Evolutionary conservation across 306 rosid genomes (phyloP).

Genomic region (Canavalia gladiata): DNA sequence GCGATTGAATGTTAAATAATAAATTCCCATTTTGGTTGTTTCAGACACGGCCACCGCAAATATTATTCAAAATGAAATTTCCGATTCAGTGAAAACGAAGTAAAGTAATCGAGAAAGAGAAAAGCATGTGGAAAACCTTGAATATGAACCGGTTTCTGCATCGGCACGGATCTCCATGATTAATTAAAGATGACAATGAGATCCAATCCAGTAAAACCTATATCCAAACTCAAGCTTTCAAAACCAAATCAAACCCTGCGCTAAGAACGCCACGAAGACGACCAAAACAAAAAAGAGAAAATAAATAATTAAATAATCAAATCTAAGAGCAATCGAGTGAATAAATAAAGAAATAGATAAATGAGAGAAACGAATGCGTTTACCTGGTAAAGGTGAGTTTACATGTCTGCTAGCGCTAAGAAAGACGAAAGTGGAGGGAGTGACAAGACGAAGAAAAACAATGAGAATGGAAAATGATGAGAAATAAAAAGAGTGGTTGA

Average conservation of each 20-base stretch:
- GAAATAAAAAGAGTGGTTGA: not conserved
- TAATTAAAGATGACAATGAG: slow-evolving; percentile 16
- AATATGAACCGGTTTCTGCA: slow-evolving; percentile 55
- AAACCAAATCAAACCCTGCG: slow-evolving; percentile 11
- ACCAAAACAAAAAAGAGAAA: not conserved
- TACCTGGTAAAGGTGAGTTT: slow-evolving; percentile 36
- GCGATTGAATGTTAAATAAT: not conserved
- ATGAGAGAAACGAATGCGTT: not conserved
- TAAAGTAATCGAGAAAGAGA: not conserved
- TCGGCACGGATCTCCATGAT: slow-evolving; percentile 77
- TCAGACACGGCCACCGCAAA: not conserved
- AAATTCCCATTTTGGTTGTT: not conserved
- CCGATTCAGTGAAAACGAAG: slow-evolving; percentile 15
- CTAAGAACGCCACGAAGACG: not conserved
- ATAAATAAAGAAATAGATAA: not conserved
- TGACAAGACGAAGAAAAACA: not conserved
- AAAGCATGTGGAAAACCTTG: slow-evolving; percentile 61
- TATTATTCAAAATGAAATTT: not conserved
- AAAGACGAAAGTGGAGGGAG: not conserved
- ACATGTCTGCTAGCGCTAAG: slow-evolving; percentile 14
- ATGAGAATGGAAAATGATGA: not conserved
- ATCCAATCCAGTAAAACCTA: slow-evolving; percentile 36
- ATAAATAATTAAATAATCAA: not conserved
- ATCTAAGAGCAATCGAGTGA: not conserved
- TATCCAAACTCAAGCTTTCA: slow-evolving; percentile 27